Evolutionary conservation across 2,329 filamentous ascomycete species (phyloP).

Genomic region (Calonectria montana): DNA sequence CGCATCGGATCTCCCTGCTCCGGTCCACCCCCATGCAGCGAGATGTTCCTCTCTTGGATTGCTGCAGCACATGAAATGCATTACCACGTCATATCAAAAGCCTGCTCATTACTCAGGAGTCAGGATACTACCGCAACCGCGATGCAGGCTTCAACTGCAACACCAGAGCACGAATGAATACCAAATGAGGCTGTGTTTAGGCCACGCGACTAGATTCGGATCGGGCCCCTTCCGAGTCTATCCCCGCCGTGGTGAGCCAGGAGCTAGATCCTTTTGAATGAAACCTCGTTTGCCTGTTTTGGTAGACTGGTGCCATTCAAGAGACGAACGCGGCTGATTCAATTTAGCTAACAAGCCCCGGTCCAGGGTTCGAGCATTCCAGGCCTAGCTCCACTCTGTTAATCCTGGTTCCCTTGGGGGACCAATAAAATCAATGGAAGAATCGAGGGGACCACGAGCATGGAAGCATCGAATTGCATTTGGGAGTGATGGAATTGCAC

Average conservation of each 20-base stretch:
- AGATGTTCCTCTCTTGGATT: not conserved
- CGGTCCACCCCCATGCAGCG: constrained; percentile 1
- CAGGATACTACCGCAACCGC: not conserved
- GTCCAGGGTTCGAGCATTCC: constrained; percentile 19
- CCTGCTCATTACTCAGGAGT: not conserved
- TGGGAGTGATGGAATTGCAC: not conserved
- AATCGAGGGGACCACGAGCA: not conserved
- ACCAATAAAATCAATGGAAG: constrained; percentile 9
- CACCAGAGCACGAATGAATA: no score
- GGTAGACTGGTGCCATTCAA: not conserved
- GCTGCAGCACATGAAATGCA: constrained; percentile 9
- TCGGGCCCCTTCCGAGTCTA: not conserved
- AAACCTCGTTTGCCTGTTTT: not conserved
- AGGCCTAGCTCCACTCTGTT: constrained; percentile 22
- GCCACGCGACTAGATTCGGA: not conserved
- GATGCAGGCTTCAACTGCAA: not conserved
- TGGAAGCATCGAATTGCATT: not conserved
- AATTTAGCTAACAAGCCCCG: constrained; percentile 16
- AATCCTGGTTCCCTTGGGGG: constrained; percentile 7
- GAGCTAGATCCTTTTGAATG: not conserved
- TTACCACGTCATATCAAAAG: not conserved
- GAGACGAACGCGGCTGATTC: not conserved
- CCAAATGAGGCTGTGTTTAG: not conserved
- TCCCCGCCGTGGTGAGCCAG: not conserved
- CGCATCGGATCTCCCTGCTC: not conserved